Base-by-base conservation (phyloP, 2,329 filamentous ascomycete genomes). In the Pseudocercospora musae region DNA sequence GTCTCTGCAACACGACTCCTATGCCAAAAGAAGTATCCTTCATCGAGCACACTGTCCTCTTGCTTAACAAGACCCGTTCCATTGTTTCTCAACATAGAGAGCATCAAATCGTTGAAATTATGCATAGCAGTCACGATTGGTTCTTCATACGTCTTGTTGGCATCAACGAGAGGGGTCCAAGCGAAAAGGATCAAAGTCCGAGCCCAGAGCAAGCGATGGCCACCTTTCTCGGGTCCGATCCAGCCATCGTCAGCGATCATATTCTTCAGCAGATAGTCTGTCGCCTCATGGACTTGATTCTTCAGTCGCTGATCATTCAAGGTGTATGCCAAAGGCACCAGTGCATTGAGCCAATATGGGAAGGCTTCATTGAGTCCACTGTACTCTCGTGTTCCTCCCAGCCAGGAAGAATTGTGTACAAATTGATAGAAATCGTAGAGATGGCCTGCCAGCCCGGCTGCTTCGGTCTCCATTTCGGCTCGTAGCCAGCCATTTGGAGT, bases 271-370 rank as follows among this genome's bases (percentile, higher is more conserved):
- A 84, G 76, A 65, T 81, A 80, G 57, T 81, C 74, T 8, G 81
- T 71, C 25, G 79, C 78, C 2, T 73, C 63, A 18, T 78, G 75
- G 6, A 83, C 79, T 63, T 86, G 83, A 0, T 64, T 67, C 65
- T 84, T 82, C 11, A 86, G 72, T 5, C 79, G 72, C 5, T 74
- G 66, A 67, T 86, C 79, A 57, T 82, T 75, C 4, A 83, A 71
- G 0, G 72, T 73, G 63, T 82, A 86, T 1, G 84, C 82, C 25
- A 86, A 76, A n/a, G 84, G 83, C 1, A 87, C 83, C 1, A 85
- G 74, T 4, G 79, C 81, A 66, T 86, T 86, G 67, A 84, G 82
- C 82, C 84, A 86, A 69, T 87, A 87, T 0, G 84, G 82, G 21
- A 80, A 78, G 1, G 79, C 81, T 73, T 87, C 84, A 66, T 85